Conservation (phyloP, 176 grass and related monocot genomes). For the Phoenix dactylifera region DNA sequence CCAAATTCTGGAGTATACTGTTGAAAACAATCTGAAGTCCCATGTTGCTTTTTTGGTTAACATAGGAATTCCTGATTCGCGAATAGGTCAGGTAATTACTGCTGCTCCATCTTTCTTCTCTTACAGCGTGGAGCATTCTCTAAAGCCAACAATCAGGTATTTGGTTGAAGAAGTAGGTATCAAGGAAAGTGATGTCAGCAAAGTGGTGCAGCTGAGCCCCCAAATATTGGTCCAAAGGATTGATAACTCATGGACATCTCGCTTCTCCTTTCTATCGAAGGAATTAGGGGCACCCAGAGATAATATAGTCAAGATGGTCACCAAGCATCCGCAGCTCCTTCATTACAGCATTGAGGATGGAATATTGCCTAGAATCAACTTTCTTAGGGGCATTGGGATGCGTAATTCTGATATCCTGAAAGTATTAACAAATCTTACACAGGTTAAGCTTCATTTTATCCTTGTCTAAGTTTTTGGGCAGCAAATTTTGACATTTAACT, state of each 20-base stretch:
- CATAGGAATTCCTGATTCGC: conserved; percentile 47
- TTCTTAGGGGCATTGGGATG: conserved; percentile 89
- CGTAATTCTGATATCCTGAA: conserved; percentile 69
- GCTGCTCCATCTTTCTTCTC: conserved; percentile 78
- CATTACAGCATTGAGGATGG: conserved; percentile 98
- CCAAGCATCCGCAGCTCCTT: conserved; percentile 87
- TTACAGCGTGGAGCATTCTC: conserved; percentile 79
- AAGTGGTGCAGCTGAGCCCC: conserved; percentile 92
- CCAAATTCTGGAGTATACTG: conserved; percentile 84
- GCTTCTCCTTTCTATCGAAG: conserved; percentile 69
- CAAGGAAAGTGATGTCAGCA: conserved; percentile 66
- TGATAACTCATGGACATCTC: conserved; percentile 73
- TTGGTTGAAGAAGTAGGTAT: conserved; percentile 86
- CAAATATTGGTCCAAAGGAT: conserved; percentile 90
- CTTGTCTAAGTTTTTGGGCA: neutral
- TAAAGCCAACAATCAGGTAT: conserved; percentile 78
- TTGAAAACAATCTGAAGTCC: conserved; percentile 62
- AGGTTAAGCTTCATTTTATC: conserved; percentile 37
- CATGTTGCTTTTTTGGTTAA: conserved; percentile 76
- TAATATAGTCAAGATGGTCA: conserved; percentile 93
- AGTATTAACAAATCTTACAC: conserved; percentile 85
- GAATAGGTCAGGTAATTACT: conserved; percentile 71
- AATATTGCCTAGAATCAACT: conserved; percentile 87
- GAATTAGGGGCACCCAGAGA: conserved; percentile 79
- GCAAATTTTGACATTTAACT: no score